Evolutionary conservation across 192 early-diverging fungal genomes (phyloP), one percentile per base, ranked within the genome.

Genomic region (Piromyces sp.): DNA sequence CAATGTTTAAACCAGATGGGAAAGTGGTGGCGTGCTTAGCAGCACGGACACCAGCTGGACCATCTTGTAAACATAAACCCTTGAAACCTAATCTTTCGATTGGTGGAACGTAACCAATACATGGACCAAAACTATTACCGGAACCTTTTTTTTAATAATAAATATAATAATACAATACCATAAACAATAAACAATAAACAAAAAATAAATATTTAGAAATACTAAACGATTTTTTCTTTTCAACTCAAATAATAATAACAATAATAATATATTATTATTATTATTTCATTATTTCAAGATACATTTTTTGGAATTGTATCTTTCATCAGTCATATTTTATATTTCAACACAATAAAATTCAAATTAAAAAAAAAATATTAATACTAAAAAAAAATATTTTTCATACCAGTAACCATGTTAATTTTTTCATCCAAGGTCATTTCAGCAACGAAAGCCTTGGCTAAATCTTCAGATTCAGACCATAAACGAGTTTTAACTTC

Each of bases 1-100:
- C 92, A 79, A 89, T 84, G 80, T 92, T 92, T 79, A 89, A 88
- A 68, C 87, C 51, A 79, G 30, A 38, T 68, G 51, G 51, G 22
- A 68, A 68, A 68, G 51, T 68, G 5, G 51, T 68, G 11, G 5
- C 11, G 9, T 68, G 51, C n/a, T 68, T 68, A 68, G 51, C 51
- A 68, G 19, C 11, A 68, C 51, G 51, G 9, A 68, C 51, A 68
- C 51, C 51, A 68, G 51, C 51, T 68, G 51, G 51, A 68, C 51
- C 51, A 68, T 68, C 51, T 68, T 68, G 51, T 17, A 68, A 68
- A 68, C 51, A 68, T 17, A 68, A 22, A 68, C 51, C 51, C 26
- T 68, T 68, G 26, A 68, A 68, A 68, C 51, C 51, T 68, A 68
- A 68, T 68, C 51, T 68, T 68, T 68, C 51, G n/a, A 68, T 68